Evolutionary conservation across 495 filamentous ascomycete species (phyloP), one percentile per base, ranked within the genome.

Genomic region (Lophiotrema nucula): DNA sequence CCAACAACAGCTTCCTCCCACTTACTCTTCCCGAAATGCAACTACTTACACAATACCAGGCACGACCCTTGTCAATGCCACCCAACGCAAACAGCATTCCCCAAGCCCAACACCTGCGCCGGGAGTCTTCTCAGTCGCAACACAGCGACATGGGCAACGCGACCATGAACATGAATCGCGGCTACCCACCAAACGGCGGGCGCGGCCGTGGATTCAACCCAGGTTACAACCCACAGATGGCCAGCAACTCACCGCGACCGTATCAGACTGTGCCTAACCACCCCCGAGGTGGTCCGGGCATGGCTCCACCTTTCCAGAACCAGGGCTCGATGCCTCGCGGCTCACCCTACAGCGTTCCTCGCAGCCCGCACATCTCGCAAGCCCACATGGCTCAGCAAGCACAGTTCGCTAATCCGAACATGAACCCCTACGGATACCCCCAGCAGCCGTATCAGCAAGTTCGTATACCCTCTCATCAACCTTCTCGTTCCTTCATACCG

Each of bases 121-220:
- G 88, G 63, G 87, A 91, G 66, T 95, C 90, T 16, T 86, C 88
- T 3, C 86, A 89, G 70, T 90, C 88, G 12, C 79, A 83, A 43
- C 87, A 90, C 67, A 85, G 84, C 71, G 89, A 95, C 48, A 82
- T 86, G 75, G 80, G 80, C 69, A 84, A 83, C 70, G 74, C 77
- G 61, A 81, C 69, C 67, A 81, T 71, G 78, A 61, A 45, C 41
- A 58, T 56, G 47, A 66, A 67, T 39, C 56, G 70, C 2, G 56
- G 63, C 21, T 72, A 58, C 50, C 31, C 37, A 4, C 58, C 62
- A 73, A 84, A 75, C 24, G 79, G 78, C 33, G 82, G 87, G 50
- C 85, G 88, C 64, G 85, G 88, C 56, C 83, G 84, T 61, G 65
- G 51, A 44, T 68, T 65, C 45, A 74, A 70, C 48, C 62, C 37